These are phyloP conservation scores for Vanrija sp. DNA, from an alignment of 1,284 basidiomycete species.

Conservation along the genomic window DNA sequence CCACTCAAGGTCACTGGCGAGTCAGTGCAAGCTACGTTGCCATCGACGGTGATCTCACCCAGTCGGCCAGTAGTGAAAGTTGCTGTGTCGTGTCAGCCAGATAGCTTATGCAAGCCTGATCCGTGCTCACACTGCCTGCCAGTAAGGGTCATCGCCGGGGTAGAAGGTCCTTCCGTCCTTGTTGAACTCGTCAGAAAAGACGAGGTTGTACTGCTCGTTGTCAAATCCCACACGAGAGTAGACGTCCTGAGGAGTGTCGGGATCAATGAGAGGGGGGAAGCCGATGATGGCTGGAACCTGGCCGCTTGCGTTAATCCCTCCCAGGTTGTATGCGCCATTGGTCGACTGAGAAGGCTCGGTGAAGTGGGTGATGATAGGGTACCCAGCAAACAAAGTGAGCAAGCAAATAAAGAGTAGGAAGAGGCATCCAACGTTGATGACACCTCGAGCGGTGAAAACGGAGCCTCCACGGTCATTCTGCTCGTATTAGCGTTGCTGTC, in stretches of 20 bases:
- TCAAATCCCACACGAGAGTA: constrained; percentile 41
- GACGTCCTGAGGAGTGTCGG: constrained; percentile 59
- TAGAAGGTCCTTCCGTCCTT: constrained; percentile 72
- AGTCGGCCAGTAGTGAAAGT: constrained; percentile 69
- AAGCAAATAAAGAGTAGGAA: constrained; percentile 60
- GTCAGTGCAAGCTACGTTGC: neutral
- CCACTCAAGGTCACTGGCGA: constrained; percentile 65
- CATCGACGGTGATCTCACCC: constrained; percentile 20
- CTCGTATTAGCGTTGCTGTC: neutral
- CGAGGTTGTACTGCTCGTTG: constrained; percentile 50
- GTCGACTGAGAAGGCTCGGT: constrained; percentile 33
- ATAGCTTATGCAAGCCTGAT: no score
- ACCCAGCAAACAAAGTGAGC: constrained; percentile 62
- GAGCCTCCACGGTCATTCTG: constrained; percentile 58
- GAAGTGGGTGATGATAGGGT: constrained; percentile 48
- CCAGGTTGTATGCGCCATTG: constrained; percentile 55
- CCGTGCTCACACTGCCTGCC: constrained; percentile 40
- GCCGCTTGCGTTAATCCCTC: constrained; percentile 56
- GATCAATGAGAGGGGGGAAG: constrained; percentile 66
- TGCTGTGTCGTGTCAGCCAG: constrained; percentile 24
- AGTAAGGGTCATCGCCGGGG: constrained; percentile 53
- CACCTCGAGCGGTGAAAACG: constrained; percentile 66
- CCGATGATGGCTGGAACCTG: constrained; percentile 63
- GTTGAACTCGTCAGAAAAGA: constrained; percentile 55
- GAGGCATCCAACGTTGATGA: constrained; percentile 73